phyloP scores from a whole-genome alignment of 495 filamentous ascomycete genomes.

The Jackrogersella minutella region DNA sequence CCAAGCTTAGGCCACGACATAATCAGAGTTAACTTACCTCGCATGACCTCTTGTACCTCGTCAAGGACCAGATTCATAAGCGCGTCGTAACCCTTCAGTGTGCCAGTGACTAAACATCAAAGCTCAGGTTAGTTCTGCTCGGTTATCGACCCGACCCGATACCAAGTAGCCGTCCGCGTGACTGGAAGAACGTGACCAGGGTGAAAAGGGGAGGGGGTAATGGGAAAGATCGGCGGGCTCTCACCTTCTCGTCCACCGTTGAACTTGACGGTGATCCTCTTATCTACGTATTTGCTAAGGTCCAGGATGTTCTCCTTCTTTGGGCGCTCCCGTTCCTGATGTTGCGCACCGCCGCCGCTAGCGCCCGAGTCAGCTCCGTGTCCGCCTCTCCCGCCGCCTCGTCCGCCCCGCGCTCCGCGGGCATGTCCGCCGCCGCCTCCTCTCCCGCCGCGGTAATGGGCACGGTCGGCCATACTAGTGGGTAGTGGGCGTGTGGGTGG shows the following conservation, averaged over 20 bases:
- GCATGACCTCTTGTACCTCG: constrained; percentile 86
- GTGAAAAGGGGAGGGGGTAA: not conserved
- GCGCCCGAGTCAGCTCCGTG: constrained; percentile 43
- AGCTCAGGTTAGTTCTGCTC: not conserved
- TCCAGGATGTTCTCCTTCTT: constrained; percentile 99
- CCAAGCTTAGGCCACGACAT: not conserved
- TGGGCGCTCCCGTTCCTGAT: constrained; percentile 75
- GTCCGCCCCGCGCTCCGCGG: constrained; percentile 58
- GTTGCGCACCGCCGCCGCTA: constrained; percentile 48
- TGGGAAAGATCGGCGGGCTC: constrained; percentile 21
- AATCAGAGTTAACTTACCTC: constrained; percentile 63
- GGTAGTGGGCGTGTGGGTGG: constrained; percentile 22
- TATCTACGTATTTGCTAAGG: constrained; percentile 93
- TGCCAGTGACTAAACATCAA: constrained; percentile 72
- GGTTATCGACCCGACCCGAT: not conserved
- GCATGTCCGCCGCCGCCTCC: constrained; percentile 45
- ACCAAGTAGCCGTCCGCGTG: not conserved
- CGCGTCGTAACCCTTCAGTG: constrained; percentile 93
- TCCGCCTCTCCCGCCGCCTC: constrained; percentile 51
- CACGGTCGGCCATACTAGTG: constrained; percentile 70
- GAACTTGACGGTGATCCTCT: constrained; percentile 93
- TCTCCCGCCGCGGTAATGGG: constrained; percentile 52
- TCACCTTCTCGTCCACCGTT: constrained; percentile 92
- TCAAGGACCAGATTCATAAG: constrained; percentile 98
- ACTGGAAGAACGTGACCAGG: not conserved